Base-by-base conservation (phyloP, 2,329 filamentous ascomycete species). In the Albophoma yamanashiensis region DNA sequence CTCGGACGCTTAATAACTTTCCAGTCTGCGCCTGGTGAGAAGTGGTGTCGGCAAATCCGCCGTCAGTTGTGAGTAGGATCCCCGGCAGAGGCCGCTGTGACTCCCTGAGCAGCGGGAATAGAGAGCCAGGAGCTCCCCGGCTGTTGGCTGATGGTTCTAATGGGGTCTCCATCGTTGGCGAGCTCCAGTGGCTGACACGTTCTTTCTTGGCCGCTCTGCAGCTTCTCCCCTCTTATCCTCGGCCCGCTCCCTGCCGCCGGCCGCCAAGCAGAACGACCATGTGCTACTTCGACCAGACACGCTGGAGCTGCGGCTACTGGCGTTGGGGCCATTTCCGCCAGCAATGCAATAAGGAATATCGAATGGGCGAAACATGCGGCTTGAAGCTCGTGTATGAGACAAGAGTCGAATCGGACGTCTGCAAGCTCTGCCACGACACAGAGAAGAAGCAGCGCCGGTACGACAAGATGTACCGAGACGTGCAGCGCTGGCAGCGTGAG, bases 261-360 rank as follows among this genome's bases (percentile, higher is more conserved):
- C 57, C 57, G 43, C 50, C 50, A 60, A 62, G 52, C 62, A 59
- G 61, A 59, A 59, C 59, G 60, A 81, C 71, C 67, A 96, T 97
- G 93, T 97, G 93, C 79, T 97, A 94, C 81, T 97, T 92, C 80
- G 92, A 97, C 70, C 89, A 93, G 76, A 91, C 88, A 74, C 83
- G 85, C 67, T 96, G 89, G 83, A 75, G 75, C 61, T 97, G 93
- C 78, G 89, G 89, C 70, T 93, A 91, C 82, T 96, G 89, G 88
- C 91, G 92, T 75, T 97, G 92, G 92, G 89, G 91, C 66, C 89
- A 88, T 77, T 97, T 97, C 79, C 87, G 89, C 66, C 85, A 92
- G 75, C 92, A 96, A 73, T 97, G 93, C 82, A 88, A 89, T 75
- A 92, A 91, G 76, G 93, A 97, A 74, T 95, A 96, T 78, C 89